Percentiles rank a stretch among this genome's conserved stretches.
Conservation (phyloP, 2,329 filamentous ascomycete genomes). For the Furcasterigmium sp. region DNA sequence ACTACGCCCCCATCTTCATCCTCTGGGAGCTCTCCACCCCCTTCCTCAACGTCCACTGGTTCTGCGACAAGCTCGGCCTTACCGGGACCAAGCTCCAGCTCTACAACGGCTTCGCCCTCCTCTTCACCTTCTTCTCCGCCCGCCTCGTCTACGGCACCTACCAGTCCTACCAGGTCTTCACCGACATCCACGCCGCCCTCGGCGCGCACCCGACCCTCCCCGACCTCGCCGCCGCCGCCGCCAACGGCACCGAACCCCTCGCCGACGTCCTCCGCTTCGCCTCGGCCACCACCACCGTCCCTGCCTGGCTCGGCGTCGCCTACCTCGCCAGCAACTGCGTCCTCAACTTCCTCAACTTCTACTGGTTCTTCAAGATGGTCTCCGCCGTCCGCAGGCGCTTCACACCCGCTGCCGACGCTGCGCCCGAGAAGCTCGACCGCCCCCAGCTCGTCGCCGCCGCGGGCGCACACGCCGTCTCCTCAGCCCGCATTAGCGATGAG, state of each 20-base stretch:
- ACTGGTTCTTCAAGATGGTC: constrained; percentile 88
- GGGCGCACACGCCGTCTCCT: background rate
- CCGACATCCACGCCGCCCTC: constrained; percentile 61
- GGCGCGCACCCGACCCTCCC: constrained; percentile 28
- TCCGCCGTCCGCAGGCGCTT: constrained; percentile 73
- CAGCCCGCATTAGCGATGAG: background rate
- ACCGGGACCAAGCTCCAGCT: constrained; percentile 71
- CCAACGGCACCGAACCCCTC: constrained; percentile 16
- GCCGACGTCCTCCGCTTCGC: constrained; percentile 44
- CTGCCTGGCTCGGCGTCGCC: constrained; percentile 61
- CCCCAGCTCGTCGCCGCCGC: constrained; percentile 4
- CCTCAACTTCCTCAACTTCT: constrained; percentile 73
- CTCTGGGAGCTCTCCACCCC: constrained; percentile 83
- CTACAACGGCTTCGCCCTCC: constrained; percentile 69
- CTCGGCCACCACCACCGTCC: constrained; percentile 46
- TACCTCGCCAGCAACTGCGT: constrained; percentile 68
- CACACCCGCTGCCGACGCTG: constrained; percentile 19
- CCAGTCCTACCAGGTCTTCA: constrained; percentile 63
- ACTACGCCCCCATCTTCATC: constrained; percentile 75
- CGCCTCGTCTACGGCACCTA: constrained; percentile 75
- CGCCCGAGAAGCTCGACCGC: no score
- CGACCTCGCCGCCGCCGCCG: constrained; percentile 15
- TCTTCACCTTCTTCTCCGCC: constrained; percentile 70
- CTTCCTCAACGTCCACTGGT: constrained; percentile 88
- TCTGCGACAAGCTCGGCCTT: constrained; percentile 80